phyloP scores from a whole-genome alignment of 2,329 filamentous ascomycete species.

The Calonectria fujianensis region DNA sequence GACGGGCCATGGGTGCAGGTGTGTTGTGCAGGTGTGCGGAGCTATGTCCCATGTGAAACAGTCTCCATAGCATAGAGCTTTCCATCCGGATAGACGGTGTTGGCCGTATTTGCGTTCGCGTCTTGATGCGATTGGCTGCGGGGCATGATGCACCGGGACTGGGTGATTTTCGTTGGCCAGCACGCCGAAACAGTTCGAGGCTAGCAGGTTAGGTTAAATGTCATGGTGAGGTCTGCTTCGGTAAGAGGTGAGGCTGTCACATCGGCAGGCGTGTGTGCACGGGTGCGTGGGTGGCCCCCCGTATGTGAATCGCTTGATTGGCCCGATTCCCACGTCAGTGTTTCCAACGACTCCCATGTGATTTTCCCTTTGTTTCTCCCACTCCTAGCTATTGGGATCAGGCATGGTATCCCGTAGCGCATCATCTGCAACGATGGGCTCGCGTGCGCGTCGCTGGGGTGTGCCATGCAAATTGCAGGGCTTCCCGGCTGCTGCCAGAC shows the following conservation, averaged over 20 bases:
- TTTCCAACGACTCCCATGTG: neutral
- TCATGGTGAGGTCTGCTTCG: neutral
- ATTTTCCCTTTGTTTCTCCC: neutral
- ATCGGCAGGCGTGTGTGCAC: neutral
- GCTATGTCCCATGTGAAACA: slow-evolving; percentile 31
- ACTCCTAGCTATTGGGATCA: neutral
- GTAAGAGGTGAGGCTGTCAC: slow-evolving; percentile 6
- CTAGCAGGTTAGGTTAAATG: neutral
- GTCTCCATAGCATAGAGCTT: slow-evolving; percentile 15
- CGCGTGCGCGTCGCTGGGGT: slow-evolving; percentile 1
- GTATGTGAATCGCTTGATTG: neutral
- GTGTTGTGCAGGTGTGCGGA: slow-evolving; percentile 27
- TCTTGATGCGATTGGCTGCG: slow-evolving; percentile 12
- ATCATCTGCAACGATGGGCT: neutral
- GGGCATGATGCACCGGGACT: neutral
- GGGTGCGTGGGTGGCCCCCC: neutral
- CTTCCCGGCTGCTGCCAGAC: slow-evolving; percentile 2
- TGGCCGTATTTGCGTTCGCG: neutral
- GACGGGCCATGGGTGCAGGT: slow-evolving; percentile 5
- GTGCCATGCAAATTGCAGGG: slow-evolving; percentile 13
- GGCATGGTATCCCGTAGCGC: neutral
- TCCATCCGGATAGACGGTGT: neutral
- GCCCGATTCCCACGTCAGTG: neutral
- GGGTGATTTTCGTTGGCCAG: neutral
- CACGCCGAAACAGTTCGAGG: neutral